Conservation (phyloP, 192 early-diverging fungal genomes). For the Coemansia sp. region DNA sequence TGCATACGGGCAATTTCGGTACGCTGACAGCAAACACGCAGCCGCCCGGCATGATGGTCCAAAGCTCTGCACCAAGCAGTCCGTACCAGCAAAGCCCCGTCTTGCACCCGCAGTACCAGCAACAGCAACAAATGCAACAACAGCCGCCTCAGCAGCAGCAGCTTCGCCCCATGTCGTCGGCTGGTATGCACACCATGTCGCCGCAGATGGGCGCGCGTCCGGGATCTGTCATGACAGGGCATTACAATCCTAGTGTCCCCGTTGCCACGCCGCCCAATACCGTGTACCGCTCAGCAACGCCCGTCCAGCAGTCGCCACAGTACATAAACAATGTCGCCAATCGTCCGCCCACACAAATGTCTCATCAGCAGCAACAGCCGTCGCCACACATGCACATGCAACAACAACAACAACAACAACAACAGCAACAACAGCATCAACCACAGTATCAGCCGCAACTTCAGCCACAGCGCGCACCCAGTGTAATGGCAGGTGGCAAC, state of each 20-base stretch:
- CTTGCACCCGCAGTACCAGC: neutral
- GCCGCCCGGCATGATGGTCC: conserved; percentile 10
- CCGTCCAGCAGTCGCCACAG: neutral
- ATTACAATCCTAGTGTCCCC: neutral
- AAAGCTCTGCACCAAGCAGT: neutral
- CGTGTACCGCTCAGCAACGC: conserved; percentile 21
- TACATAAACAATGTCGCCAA: neutral
- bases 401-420: neutral
- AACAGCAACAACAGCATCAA: no score
- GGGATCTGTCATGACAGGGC: neutral
- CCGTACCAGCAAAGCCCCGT: neutral
- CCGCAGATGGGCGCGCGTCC: neutral
- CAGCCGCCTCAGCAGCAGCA: no score
- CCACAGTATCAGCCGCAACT: neutral
- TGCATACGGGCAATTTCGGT: conserved; percentile 38
- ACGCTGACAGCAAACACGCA: conserved; percentile 38
- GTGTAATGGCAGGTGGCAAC: conserved; percentile 39
- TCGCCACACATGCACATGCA: conserved; percentile 17
- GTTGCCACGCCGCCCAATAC: neutral
- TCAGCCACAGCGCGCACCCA: conserved; percentile 35
- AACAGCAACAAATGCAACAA: no score
- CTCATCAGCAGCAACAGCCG: conserved; percentile 19
- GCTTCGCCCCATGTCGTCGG: neutral
- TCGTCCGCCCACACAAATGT: neutral
- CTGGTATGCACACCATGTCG: neutral